Conservation (phyloP, 2,329 filamentous ascomycete species). For the Setomelanomma holmii region DNA sequence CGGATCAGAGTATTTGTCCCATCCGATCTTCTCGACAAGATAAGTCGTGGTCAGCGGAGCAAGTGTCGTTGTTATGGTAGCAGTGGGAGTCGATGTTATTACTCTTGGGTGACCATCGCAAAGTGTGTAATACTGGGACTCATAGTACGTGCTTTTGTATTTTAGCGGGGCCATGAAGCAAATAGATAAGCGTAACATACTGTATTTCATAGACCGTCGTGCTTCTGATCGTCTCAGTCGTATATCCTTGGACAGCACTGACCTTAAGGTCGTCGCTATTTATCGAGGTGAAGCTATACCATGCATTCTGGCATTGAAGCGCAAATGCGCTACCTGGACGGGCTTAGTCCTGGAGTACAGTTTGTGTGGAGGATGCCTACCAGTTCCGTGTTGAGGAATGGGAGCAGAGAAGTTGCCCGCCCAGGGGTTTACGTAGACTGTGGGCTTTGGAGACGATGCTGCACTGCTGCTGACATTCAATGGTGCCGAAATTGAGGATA, state of each 20-base stretch:
- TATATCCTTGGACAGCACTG: slow-evolving; percentile 1
- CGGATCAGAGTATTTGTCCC: slow-evolving; percentile 7
- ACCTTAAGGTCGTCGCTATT: slow-evolving; percentile 11
- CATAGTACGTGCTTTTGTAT: slow-evolving; percentile 12
- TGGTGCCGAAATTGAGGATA: background rate
- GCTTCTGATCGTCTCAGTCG: slow-evolving; percentile 16
- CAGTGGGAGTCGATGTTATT: slow-evolving; percentile 20
- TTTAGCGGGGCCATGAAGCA: background rate
- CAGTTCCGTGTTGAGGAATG: slow-evolving; percentile 16
- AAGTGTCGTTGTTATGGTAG: slow-evolving; percentile 14
- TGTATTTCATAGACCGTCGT: slow-evolving; percentile 16
- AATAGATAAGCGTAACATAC: background rate
- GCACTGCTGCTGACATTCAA: slow-evolving; percentile 7
- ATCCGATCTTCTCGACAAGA: slow-evolving; percentile 8
- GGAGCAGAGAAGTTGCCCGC: slow-evolving; percentile 21
- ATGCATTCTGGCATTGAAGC: slow-evolving; percentile 23
- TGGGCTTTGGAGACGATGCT: slow-evolving; percentile 3
- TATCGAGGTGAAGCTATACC: slow-evolving; percentile 18
- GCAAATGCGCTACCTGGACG: slow-evolving; percentile 18
- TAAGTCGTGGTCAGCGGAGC: slow-evolving; percentile 16
- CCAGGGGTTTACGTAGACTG: slow-evolving; percentile 22
- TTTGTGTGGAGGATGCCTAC: background rate
- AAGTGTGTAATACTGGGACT: slow-evolving; percentile 19
- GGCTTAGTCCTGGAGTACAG: background rate
- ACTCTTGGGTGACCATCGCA: slow-evolving; percentile 25